phyloP scores from a whole-genome alignment of 1,139 yeast species.

The Sugiyamaella xylanicola region DNA sequence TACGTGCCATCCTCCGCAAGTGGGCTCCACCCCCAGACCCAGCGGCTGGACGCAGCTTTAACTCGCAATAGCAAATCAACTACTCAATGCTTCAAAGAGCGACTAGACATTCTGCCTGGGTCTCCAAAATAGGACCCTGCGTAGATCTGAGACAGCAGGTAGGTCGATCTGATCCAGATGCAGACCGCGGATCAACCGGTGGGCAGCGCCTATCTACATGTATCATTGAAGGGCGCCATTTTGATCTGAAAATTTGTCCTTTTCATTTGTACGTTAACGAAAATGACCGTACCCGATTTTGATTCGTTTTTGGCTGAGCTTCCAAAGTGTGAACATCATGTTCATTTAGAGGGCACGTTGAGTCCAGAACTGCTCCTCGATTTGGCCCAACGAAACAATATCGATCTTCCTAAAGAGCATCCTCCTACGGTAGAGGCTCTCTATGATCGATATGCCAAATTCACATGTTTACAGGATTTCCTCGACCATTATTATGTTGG shows the following conservation, averaged over 20 bases:
- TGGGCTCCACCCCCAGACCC: too few species aligned
- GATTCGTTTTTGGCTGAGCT: slow-evolving; percentile 58
- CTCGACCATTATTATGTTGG: slow-evolving; percentile 77
- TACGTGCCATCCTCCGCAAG: too few species aligned
- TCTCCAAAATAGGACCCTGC: too few species aligned
- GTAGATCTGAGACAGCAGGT: too few species aligned
- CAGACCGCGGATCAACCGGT: slow-evolving; percentile 17
- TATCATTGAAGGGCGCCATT: too few species aligned
- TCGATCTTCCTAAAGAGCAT: slow-evolving; percentile 59
- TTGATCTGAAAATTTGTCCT: not conserved
- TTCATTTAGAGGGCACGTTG: slow-evolving; percentile 78
- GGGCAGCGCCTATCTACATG: not conserved
- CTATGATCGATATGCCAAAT: slow-evolving; percentile 58
- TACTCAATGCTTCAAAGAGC: too few species aligned
- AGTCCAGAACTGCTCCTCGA: slow-evolving; percentile 70
- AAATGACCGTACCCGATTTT: slow-evolving; percentile 10
- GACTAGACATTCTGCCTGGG: too few species aligned
- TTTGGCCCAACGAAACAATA: slow-evolving; percentile 59
- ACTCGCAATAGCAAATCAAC: too few species aligned
- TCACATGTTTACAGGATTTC: slow-evolving; percentile 72
- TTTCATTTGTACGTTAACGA: not conserved
- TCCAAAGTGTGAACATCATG: slow-evolving; percentile 84
- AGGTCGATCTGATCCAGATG: slow-evolving; percentile 5
- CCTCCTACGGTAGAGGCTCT: slow-evolving; percentile 59
- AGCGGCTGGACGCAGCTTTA: too few species aligned